Conservation (phyloP, 176 grass and related monocot genomes). For the Oryza longistaminata region DNA sequence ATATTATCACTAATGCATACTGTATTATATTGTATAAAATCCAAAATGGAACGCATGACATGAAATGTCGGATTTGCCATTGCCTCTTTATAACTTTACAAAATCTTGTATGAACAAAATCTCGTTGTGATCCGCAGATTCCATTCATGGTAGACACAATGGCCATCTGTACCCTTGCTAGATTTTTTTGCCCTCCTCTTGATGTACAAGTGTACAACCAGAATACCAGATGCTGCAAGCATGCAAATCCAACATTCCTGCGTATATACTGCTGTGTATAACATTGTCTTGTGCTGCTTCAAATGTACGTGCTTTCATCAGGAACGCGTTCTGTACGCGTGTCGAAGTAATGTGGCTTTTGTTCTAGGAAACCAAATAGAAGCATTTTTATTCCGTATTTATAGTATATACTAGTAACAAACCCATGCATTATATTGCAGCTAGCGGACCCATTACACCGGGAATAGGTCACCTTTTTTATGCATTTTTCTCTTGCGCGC, state of each 20-base stretch:
- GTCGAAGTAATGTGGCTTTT: background rate
- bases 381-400: background rate
- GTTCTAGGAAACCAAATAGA: background rate
- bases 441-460: too few species aligned
- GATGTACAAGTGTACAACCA: background rate
- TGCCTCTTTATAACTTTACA: background rate
- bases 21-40: background rate
- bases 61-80: slow-evolving; percentile 10
- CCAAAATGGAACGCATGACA: background rate
- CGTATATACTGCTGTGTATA: background rate
- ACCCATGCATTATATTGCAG: too few species aligned
- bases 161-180: background rate
- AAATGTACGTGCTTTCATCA: background rate
- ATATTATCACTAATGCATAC: slow-evolving; percentile 1
- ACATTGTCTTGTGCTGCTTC: background rate
- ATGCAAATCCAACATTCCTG: background rate
- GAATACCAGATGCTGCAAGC: background rate
- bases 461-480: too few species aligned
- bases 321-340: background rate
- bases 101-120: background rate
- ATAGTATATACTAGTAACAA: too few species aligned
- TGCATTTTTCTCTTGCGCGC: too few species aligned
- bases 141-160: background rate
- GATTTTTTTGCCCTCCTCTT: background rate
- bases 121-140: background rate